Base-by-base conservation (phyloP, 805 yeast genomes). In the Starmerella bombicola region DNA sequence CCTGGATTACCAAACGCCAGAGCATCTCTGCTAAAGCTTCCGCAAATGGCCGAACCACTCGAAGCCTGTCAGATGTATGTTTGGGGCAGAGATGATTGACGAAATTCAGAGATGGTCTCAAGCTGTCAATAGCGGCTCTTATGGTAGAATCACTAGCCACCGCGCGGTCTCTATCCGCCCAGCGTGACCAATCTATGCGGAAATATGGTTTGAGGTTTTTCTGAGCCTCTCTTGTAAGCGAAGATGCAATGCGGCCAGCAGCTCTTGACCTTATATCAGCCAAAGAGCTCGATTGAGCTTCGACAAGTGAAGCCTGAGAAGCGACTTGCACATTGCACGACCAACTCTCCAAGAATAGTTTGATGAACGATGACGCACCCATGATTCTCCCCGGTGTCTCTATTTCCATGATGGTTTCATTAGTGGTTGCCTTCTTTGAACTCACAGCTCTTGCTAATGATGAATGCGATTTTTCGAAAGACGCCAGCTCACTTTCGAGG, bases 321-420 rank as follows among this genome's bases (percentile, higher is more conserved):
- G 16, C 13, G 15, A n/a, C 5, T n/a, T 19, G 19, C 35, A 21
- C 15, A 5, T 19, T 32, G 21, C 12, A 9, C 7, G n/a, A 1
- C 30, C 31, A n/a, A 4, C 5, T 55, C 13, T 56, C 52, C 60
- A 71, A 58, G 4, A 62, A 51, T 30, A 63, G 65, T 10, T 56
- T 52, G 32, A 65, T 56, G 40, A 54, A 69, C 29, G 59, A 63
- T 46, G 51, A 51, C 38, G 61, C 57, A 31, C 66, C 65, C 42
- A 52, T 56, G 6, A 68, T 55, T 21, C 68, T 55, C 35, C 70
- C 66, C 3, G 69, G 55, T 31, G 70, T 49, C 46, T 65, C 68
- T 4, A 68, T 34, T 4, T 67, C 68, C 12, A 56, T 49, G 1
- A 52, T 35, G 2, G 63, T 67, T 4, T 53, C 50, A 1, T 16